phyloP scores from a whole-genome alignment of 148 eudicot genomes.

The Rhododendron henanense region DNA sequence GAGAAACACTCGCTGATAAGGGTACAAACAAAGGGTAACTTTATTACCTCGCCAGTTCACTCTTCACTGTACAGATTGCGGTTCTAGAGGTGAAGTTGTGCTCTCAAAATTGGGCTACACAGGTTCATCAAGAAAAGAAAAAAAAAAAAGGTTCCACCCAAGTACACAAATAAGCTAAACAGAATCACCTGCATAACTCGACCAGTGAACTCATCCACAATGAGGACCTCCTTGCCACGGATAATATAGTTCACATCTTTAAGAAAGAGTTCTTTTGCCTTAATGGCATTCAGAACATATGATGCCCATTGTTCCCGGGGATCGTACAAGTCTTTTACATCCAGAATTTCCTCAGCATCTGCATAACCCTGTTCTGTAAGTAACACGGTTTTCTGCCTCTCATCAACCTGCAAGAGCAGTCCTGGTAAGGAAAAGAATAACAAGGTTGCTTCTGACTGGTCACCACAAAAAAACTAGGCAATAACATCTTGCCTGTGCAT shows the following conservation, averaged over 20 bases:
- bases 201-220: constrained; percentile 98
- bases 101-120: not conserved
- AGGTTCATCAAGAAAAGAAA: not conserved
- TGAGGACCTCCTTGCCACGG: constrained; percentile 94
- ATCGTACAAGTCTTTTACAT: constrained; percentile 92
- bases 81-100: not conserved
- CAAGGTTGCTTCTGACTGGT: constrained; percentile 4
- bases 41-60: not conserved
- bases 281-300: constrained; percentile 83
- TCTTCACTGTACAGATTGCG: not conserved
- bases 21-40: not conserved
- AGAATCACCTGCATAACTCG: constrained; percentile 94
- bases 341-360: constrained; percentile 96
- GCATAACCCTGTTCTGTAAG: constrained; percentile 98
- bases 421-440: constrained; percentile 13
- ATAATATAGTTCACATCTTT: constrained; percentile 91
- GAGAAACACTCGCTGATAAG: not conserved
- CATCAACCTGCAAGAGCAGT: constrained; percentile 76
- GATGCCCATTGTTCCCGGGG: constrained; percentile 99
- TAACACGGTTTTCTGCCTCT: constrained; percentile 86
- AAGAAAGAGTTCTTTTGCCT: constrained; percentile 93
- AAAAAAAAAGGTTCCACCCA: not conserved
- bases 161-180: constrained; percentile 7
- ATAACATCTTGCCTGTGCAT: not conserved
- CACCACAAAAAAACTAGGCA: not conserved